These are phyloP conservation scores for Holtermanniella nyarrowii DNA, from an alignment of 768 basidiomycete genomes.

Conservation along the genomic window DNA sequence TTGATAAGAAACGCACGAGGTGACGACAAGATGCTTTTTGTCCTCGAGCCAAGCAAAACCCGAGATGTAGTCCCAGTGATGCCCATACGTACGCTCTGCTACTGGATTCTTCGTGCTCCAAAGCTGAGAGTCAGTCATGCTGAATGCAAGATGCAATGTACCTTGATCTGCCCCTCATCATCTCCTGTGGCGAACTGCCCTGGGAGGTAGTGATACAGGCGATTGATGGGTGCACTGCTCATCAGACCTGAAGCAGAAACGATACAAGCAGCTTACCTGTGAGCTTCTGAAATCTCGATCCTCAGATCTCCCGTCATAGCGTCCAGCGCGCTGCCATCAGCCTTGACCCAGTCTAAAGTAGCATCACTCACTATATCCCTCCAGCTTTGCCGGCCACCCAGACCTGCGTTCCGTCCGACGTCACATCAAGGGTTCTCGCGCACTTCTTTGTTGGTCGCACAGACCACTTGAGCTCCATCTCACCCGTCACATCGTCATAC, in stretches of 20 bases:
- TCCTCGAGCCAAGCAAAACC: constrained; percentile 79
- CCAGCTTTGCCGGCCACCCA: constrained; percentile 77
- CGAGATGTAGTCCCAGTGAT: constrained; percentile 90
- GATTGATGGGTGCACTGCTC: constrained; percentile 60
- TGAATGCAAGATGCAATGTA: constrained; percentile 36
- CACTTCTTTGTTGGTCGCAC: constrained; percentile 71
- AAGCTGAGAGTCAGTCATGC: constrained; percentile 47
- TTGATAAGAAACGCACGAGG: constrained; percentile 53
- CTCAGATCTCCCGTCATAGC: constrained; percentile 19
- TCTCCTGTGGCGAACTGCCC: constrained; percentile 76
- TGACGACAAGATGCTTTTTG: constrained; percentile 73
- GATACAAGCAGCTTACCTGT: constrained; percentile 22
- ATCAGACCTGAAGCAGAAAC: no score
- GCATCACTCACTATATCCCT: constrained; percentile 56
- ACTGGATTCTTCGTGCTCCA: constrained; percentile 76
- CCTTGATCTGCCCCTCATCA: constrained; percentile 90
- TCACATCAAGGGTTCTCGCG: constrained; percentile 61
- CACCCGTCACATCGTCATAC: constrained; percentile 55
- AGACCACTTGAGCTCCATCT: constrained; percentile 45
- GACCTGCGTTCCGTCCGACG: constrained; percentile 57
- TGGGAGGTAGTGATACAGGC: constrained; percentile 60
- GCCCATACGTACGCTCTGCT: constrained; percentile 57
- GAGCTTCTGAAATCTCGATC: constrained; percentile 27
- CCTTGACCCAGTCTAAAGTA: constrained; percentile 29
- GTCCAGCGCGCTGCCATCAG: constrained; percentile 35